Evolutionary conservation across 306 rosid genomes (phyloP).

Genomic region (Sicyos edulis): DNA sequence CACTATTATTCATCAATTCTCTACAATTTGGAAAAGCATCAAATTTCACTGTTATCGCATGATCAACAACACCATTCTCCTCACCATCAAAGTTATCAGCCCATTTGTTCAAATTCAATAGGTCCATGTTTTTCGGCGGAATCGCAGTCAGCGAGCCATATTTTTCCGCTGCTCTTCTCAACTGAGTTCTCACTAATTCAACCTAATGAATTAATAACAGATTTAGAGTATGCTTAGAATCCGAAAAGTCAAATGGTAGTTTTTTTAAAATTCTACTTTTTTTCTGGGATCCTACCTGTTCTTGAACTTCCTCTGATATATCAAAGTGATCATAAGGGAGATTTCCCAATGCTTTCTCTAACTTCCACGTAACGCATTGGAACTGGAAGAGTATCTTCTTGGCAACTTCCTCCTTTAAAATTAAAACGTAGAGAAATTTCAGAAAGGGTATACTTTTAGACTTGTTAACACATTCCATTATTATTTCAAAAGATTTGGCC

Average conservation of each 20-base stretch:
- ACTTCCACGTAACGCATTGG: conserved; percentile 77
- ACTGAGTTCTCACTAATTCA: conserved; percentile 77
- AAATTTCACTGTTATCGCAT: conserved; percentile 37
- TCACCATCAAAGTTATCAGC: conserved; percentile 34
- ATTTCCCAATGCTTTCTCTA: conserved; percentile 65
- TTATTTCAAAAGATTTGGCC: neutral
- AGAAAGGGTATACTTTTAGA: conserved; percentile 37
- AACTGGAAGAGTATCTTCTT: conserved; percentile 61
- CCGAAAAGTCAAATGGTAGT: neutral
- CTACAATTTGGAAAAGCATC: conserved; percentile 27
- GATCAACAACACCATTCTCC: conserved; percentile 28
- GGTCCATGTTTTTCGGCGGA: conserved; percentile 39
- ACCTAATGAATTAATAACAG: conserved; percentile 45
- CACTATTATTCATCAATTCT: conserved; percentile 34
- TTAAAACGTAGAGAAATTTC: conserved; percentile 49
- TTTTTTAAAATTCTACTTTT: too few relatives aligned
- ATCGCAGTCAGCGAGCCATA: conserved; percentile 51
- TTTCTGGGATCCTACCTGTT: conserved; percentile 58
- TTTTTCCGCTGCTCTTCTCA: conserved; percentile 75
- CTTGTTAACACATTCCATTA: neutral
- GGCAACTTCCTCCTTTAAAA: conserved; percentile 68
- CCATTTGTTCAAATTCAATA: conserved; percentile 36
- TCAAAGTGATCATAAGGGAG: conserved; percentile 60
- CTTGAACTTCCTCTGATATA: conserved; percentile 88
- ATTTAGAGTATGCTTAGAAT: conserved; percentile 13